Evolutionary conservation across 2,329 filamentous ascomycete species (phyloP).

Genomic region (Fusarium tricinctum): DNA sequence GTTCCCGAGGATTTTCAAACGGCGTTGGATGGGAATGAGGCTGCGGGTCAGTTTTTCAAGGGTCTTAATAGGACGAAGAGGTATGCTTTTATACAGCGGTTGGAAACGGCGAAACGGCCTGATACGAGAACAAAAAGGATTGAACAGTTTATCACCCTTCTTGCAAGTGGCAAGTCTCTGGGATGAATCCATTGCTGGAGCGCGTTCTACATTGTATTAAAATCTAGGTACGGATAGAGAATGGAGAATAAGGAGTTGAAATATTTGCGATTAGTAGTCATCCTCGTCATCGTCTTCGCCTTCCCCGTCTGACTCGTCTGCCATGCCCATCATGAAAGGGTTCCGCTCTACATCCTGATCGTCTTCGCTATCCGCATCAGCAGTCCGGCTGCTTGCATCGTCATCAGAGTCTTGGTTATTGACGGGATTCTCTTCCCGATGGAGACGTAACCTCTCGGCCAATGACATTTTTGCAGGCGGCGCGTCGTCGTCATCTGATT

Average conservation of each 20-base stretch:
- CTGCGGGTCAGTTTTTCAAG: slow-evolving; percentile 57
- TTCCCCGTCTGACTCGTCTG: slow-evolving; percentile 53
- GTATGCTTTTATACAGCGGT: slow-evolving; percentile 61
- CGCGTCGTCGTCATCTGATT: slow-evolving; percentile 30
- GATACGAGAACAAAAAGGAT: slow-evolving; percentile 58
- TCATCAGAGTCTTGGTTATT: slow-evolving; percentile 22
- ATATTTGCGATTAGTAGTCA: slow-evolving; percentile 13
- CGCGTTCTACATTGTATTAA: slow-evolving; percentile 17
- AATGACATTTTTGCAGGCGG: slow-evolving; percentile 31
- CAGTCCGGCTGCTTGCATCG: slow-evolving; percentile 40
- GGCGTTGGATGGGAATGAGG: slow-evolving; percentile 57
- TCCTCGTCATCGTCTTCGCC: slow-evolving; percentile 42
- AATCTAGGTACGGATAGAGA: not conserved
- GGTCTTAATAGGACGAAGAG: slow-evolving; percentile 60
- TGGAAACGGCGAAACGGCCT: slow-evolving; percentile 58
- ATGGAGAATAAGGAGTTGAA: not conserved
- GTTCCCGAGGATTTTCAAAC: slow-evolving; percentile 64
- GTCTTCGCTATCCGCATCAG: slow-evolving; percentile 36
- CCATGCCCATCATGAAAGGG: slow-evolving; percentile 53
- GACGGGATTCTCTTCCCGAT: slow-evolving; percentile 41
- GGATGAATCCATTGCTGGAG: slow-evolving; percentile 46
- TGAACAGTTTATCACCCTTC: slow-evolving; percentile 57
- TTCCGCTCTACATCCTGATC: slow-evolving; percentile 46
- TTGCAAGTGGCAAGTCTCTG: slow-evolving; percentile 50
- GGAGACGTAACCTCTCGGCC: slow-evolving; percentile 37